Evolutionary conservation across 164 flowering plant species (phyloP).

Genomic region (Annona squamosa): DNA sequence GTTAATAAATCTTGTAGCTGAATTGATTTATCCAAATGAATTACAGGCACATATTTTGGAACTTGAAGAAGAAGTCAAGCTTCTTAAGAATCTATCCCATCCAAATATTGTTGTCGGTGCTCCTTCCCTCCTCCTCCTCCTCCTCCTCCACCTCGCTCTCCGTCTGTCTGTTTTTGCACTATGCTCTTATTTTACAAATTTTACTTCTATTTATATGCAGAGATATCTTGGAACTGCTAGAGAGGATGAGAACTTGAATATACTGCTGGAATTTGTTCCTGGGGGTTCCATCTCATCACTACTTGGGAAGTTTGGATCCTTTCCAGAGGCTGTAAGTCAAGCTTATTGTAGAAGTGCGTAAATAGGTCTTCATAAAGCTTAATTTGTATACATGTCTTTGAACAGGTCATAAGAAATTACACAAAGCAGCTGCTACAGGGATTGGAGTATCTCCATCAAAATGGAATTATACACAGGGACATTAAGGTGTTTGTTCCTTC

Average conservation of each 20-base stretch:
- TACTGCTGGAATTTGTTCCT: constrained; percentile 92
- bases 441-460: constrained; percentile 78
- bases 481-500: constrained; percentile 56
- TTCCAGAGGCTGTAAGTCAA: constrained; percentile 85
- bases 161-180: not conserved
- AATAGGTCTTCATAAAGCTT: not conserved
- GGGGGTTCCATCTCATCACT: constrained; percentile 98
- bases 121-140: constrained; percentile 2
- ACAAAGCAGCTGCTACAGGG: constrained; percentile 86
- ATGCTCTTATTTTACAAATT: constrained; percentile 8
- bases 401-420: constrained; percentile 82
- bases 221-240: constrained; percentile 92
- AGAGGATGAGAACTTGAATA: constrained; percentile 82
- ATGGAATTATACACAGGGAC: constrained; percentile 94
- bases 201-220: constrained; percentile 26
- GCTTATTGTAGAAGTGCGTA: not conserved
- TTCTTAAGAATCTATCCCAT: constrained; percentile 81
- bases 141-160: not conserved
- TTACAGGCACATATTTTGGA: constrained; percentile 73
- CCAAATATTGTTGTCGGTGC: constrained; percentile 87
- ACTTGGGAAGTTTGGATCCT: constrained; percentile 89
- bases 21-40: constrained; percentile 4
- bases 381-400: not conserved
- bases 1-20: not conserved
- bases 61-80: constrained; percentile 96